Evolutionary conservation across 441 rosid species (phyloP).

Genomic region (Metrosideros polymorpha): DNA sequence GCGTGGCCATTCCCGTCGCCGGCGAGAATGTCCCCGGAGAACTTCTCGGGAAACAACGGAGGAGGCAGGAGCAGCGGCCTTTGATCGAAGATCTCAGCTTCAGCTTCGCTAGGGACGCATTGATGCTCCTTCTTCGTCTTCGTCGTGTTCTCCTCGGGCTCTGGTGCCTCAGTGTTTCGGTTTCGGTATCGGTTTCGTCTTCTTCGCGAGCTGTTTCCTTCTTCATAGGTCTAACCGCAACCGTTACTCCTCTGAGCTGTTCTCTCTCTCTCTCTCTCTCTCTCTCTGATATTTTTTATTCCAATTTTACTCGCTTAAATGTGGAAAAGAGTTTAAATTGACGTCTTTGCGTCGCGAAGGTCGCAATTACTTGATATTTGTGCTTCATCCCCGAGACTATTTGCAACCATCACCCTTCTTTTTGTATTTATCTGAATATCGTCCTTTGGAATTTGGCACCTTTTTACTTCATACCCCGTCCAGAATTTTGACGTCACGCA

Average conservation of each 20-base stretch:
- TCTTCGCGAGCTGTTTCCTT: neutral
- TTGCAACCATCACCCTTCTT: neutral
- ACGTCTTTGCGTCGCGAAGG: neutral
- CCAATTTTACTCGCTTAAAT: neutral
- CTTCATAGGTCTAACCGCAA: neutral
- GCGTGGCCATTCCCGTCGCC: conserved; percentile 43
- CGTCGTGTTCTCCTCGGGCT: neutral
- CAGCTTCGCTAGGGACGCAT: neutral
- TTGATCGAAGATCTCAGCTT: neutral
- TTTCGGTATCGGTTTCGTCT: neutral
- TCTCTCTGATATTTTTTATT: neutral
- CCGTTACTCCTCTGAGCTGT: no score
- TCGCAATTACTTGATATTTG: neutral
- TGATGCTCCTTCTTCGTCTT: neutral
- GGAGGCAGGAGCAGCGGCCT: neutral
- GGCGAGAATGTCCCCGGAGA: neutral
- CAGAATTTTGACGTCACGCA: neutral
- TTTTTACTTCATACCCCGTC: neutral
- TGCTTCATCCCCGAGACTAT: neutral
- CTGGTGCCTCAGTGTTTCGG: neutral
- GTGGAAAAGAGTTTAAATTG: neutral
- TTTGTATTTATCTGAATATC: neutral
- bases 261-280: neutral
- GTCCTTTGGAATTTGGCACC: neutral
- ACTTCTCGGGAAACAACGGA: neutral